Conservation (phyloP, 106 monocot genomes). For the Platanthera guangdongensis region DNA sequence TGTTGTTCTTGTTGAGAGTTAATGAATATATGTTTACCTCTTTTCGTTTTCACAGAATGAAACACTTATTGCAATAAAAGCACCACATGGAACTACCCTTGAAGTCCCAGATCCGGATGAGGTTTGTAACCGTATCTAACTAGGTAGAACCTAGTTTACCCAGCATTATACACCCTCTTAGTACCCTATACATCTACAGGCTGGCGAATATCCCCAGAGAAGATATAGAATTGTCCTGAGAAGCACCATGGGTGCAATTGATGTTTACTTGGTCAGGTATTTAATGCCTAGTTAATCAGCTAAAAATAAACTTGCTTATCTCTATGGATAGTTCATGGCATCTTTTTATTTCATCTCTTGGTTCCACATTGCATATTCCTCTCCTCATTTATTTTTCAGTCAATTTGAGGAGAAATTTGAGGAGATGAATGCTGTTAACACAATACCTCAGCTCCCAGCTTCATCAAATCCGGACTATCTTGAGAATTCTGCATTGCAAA, state of each 20-base stretch:
- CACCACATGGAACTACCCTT: constrained; percentile 72
- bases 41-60: constrained; percentile 42
- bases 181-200: constrained; percentile 17
- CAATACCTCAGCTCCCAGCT: constrained; percentile 15
- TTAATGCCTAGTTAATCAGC: not conserved
- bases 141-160: not conserved
- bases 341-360: not conserved
- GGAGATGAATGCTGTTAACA: constrained; percentile 39
- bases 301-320: not conserved
- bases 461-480: constrained; percentile 12
- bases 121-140: constrained; percentile 19
- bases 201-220: constrained; percentile 56
- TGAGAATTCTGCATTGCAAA: constrained; percentile 4
- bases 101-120: constrained; percentile 87
- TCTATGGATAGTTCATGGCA: not conserved
- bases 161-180: not conserved
- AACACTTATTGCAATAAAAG: constrained; percentile 77
- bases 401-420: constrained; percentile 82
- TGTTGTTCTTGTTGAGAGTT: not conserved
- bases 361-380: not conserved
- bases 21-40: not conserved
- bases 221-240: constrained; percentile 82
- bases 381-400: not conserved
- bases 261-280: constrained; percentile 89
- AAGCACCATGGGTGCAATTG: constrained; percentile 77